Percentiles rank a stretch among this genome's conserved stretches.
phyloP scores from a whole-genome alignment of 2,329 filamentous ascomycete species.

The Fusarium sp. region DNA sequence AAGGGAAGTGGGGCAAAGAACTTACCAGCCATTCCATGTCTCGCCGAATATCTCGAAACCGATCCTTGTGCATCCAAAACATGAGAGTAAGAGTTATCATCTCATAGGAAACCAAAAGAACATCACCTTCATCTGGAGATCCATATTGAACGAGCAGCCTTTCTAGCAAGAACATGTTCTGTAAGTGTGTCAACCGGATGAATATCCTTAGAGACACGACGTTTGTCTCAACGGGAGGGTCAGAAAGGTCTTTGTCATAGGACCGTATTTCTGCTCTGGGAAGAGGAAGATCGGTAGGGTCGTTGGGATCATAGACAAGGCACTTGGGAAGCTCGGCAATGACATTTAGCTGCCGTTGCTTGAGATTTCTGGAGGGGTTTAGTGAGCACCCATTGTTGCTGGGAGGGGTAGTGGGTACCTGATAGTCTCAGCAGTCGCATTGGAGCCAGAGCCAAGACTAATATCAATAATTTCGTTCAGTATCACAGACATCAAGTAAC shows the following conservation, averaged over 20 bases:
- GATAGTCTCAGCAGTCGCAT: not conserved
- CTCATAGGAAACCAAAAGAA: conserved; percentile 8
- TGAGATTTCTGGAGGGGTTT: rapidly evolving
- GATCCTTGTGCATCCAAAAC: conserved; percentile 17
- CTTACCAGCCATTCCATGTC: conserved; percentile 13
- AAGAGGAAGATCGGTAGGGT: not conserved
- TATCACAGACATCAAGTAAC: not conserved
- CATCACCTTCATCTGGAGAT: not conserved
- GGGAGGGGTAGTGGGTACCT: rapidly evolving
- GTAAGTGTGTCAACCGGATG: not conserved
- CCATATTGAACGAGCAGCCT: not conserved
- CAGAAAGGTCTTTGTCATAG: not conserved
- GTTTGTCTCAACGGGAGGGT: not conserved
- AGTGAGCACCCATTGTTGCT: rapidly evolving
- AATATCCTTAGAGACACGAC: not conserved
- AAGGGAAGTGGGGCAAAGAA: rapidly evolving
- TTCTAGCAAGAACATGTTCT: conserved; percentile 16
- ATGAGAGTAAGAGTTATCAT: not conserved
- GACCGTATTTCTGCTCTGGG: rapidly evolving
- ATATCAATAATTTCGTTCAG: not conserved
- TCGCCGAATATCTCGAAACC: not conserved
- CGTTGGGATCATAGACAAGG: not conserved
- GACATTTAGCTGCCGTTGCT: not conserved
- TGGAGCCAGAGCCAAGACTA: not conserved
- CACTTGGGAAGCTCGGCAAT: not conserved